Conservation (phyloP, 352 stramenopile species). For the Thalassiosira mediterranea region DNA sequence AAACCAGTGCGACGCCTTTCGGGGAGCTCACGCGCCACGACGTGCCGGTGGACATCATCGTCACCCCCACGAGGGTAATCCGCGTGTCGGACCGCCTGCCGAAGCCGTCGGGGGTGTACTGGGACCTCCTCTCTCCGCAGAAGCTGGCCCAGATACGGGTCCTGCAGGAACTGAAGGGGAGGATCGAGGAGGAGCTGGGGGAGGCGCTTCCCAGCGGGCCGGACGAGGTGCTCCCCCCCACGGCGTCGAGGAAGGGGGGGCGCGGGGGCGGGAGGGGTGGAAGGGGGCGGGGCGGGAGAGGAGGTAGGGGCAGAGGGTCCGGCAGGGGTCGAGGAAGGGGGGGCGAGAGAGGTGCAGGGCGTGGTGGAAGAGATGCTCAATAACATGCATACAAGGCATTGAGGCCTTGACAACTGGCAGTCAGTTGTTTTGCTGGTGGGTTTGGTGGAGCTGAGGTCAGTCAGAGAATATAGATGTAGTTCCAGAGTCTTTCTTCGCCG, state of each 20-base stretch:
- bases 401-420: too few relatives aligned
- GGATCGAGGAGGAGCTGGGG: conserved; percentile 55
- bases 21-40: conserved; percentile 68
- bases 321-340: too few relatives aligned
- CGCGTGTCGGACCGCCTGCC: conserved; percentile 56
- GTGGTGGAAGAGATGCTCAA: too few relatives aligned
- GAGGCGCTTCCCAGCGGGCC: conserved; percentile 58
- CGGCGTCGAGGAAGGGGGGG: conserved; percentile 35
- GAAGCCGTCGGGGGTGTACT: conserved; percentile 74
- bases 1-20: conserved; percentile 17
- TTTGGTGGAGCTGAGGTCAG: too few relatives aligned
- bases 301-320: conserved; percentile 7
- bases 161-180: conserved; percentile 65
- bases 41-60: conserved; percentile 80
- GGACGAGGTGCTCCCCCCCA: conserved; percentile 68
- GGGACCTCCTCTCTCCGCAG: conserved; percentile 74
- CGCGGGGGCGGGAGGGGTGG: conserved; percentile 25
- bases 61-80: conserved; percentile 72
- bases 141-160: conserved; percentile 76
- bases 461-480: too few relatives aligned
- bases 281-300: conserved; percentile 14
- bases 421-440: too few relatives aligned
- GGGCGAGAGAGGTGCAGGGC: too few relatives aligned
- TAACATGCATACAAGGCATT: too few relatives aligned
- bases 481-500: too few relatives aligned